These are phyloP conservation scores for Chaetomiaceae sp. DNA, from an alignment of 2,329 filamentous ascomycete genomes.

Conservation along the genomic window DNA sequence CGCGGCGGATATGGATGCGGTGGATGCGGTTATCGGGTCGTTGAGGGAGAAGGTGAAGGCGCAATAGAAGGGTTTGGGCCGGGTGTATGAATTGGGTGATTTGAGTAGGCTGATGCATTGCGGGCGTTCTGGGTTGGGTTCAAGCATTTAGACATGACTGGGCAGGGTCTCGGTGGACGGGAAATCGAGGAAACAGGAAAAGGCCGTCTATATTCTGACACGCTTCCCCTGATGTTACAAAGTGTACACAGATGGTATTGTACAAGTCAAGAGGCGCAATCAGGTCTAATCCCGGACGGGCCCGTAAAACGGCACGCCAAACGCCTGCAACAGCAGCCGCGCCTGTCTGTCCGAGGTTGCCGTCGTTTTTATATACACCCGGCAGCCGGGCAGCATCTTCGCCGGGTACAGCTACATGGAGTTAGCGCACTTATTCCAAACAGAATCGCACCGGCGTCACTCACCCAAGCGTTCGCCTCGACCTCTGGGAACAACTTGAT, in stretches of 20 bases:
- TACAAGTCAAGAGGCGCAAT: slow-evolving; percentile 20
- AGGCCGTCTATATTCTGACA: background rate
- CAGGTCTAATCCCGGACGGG: slow-evolving; percentile 25
- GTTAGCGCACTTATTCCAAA: slow-evolving; percentile 15
- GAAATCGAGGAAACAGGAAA: background rate
- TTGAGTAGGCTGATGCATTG: slow-evolving; percentile 31
- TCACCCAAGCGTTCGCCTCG: slow-evolving; percentile 89
- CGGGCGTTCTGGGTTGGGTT: slow-evolving; percentile 34
- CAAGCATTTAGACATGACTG: slow-evolving; percentile 14
- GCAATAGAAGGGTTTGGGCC: background rate
- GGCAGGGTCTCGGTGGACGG: background rate
- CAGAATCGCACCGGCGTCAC: slow-evolving; percentile 34
- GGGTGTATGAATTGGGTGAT: background rate
- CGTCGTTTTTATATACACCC: slow-evolving; percentile 79
- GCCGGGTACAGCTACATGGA: slow-evolving; percentile 51
- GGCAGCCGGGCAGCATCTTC: slow-evolving; percentile 77
- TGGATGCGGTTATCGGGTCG: slow-evolving; percentile 68
- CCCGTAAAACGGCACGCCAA: slow-evolving; percentile 79
- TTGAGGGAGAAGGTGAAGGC: slow-evolving; percentile 52
- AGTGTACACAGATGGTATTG: slow-evolving; percentile 21
- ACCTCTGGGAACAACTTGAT: slow-evolving; percentile 88
- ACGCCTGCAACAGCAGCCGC: slow-evolving; percentile 64
- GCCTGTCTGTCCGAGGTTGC: slow-evolving; percentile 83
- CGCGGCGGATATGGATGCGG: slow-evolving; percentile 79
- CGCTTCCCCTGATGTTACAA: slow-evolving; percentile 13